Base-by-base conservation (phyloP, 805 yeast genomes). In the Spencermartinsiella europaea region DNA sequence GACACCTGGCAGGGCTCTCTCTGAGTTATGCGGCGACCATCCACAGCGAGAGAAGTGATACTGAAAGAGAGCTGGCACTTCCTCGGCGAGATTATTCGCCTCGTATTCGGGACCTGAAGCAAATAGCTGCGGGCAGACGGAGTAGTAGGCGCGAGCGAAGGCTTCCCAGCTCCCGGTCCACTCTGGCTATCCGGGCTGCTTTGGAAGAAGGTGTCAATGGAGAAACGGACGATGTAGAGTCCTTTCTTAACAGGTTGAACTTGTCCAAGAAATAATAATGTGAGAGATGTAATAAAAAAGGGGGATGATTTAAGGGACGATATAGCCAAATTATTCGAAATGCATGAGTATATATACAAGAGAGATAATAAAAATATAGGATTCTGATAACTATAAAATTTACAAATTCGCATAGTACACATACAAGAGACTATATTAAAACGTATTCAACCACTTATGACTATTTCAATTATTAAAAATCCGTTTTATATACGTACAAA, bases 61-160 rank as follows among this genome's bases (percentile, higher is more conserved):
- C 15, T 20, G 37, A 33, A 17, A 21, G 36, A 21, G 31, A 40
- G 21, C 22, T 33, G 25, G 16, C 25, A 8, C 27, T 35, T 19
- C 38, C 43, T 7, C 38, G 48, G 17, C 36, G 47, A 2, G 53
- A 49, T 22, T 46, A 36, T 20, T 42, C 59, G 8, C 59, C 59
- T 1, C 27, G 48, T 4, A 50, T 55, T 12, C 15, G 36, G 2
- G 59, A 55, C 36, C 45, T 55, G 16, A 52, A 49, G 34, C 42
- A 51, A 27, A 56, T 51, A 10, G 53, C 50, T 5, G 48, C 50
- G 10, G 56, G 55, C 2, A 25, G 27, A 19, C 28, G 34, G 5
- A 27, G 25, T 14, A 34, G 37, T 4, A 8, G 35, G 16, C 20
- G 8, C 8, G 21, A 43, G 15, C 35, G 46, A 14, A 27, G 31